Evolutionary conservation across 371 early-diverging fungal genomes (phyloP).

Genomic region (Lichtheimia hyalospora): DNA sequence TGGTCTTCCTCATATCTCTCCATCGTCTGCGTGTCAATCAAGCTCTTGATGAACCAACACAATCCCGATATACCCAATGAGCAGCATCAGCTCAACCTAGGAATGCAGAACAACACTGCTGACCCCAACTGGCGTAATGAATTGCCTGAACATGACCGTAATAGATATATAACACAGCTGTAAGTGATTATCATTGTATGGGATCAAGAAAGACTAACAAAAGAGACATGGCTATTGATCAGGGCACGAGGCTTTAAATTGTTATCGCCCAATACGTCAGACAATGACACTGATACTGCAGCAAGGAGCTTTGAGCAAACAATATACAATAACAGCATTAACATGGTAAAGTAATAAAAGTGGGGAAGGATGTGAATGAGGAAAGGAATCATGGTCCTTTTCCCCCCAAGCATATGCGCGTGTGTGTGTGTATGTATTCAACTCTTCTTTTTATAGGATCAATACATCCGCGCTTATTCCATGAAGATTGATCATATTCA

Average conservation of each 20-base stretch:
- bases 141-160: constrained; percentile 35
- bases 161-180: constrained; percentile 38
- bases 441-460: constrained; percentile 25
- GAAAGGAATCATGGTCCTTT: not conserved
- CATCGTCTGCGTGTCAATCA: not conserved
- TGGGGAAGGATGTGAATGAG: not conserved
- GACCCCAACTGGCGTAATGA: constrained; percentile 46
- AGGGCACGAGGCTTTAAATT: constrained; percentile 36
- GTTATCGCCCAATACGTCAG: constrained; percentile 35
- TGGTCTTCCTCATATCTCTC: not conserved
- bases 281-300: constrained; percentile 36
- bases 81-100: constrained; percentile 13
- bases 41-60: constrained; percentile 12
- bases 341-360: constrained; percentile 30
- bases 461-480: constrained; percentile 38
- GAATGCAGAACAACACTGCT: constrained; percentile 17
- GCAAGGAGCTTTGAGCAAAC: constrained; percentile 43
- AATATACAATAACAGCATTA: constrained; percentile 35
- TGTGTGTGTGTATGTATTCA: not conserved
- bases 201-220: too few relatives aligned
- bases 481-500: constrained; percentile 40
- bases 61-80: constrained; percentile 20
- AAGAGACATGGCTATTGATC: not conserved
- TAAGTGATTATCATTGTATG: constrained; percentile 17
- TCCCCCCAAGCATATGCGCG: constrained; percentile 4